phyloP scores from a whole-genome alignment of 345 rosid species.

The Corchorus capsularis region DNA sequence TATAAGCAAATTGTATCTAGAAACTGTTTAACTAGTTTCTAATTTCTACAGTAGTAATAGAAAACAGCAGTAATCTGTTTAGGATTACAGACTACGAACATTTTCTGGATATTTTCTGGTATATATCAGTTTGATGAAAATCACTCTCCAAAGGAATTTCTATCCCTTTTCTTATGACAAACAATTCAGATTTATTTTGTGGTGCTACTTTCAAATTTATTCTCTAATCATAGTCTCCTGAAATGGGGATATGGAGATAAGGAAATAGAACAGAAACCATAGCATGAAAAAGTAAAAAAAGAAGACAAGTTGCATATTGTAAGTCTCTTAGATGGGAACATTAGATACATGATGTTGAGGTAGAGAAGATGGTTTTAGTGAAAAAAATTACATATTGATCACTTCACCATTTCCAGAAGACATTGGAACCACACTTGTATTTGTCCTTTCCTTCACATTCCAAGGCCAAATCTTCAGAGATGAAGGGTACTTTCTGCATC shows the following conservation, averaged over 20 bases:
- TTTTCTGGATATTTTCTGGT: no score
- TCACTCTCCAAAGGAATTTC: no score
- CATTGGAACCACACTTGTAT: conserved; percentile 97
- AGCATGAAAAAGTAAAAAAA: not conserved
- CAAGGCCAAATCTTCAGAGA: conserved; percentile 76
- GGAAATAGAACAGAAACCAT: not conserved
- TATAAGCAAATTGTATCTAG: not conserved
- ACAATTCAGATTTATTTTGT: no score
- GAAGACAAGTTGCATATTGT: not conserved
- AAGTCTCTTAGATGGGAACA: conserved; percentile 23
- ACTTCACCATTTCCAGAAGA: conserved; percentile 97
- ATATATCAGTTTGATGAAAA: no score
- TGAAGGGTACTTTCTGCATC: conserved; percentile 90
- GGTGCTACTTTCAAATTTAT: not conserved
- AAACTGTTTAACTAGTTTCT: not conserved
- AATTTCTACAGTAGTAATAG: not conserved
- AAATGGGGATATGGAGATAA: not conserved
- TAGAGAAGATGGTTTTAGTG: conserved; percentile 9
- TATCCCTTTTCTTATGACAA: no score
- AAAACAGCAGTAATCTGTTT: not conserved
- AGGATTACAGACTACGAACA: not conserved
- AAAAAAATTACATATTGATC: conserved; percentile 17
- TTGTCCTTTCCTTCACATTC: conserved; percentile 98
- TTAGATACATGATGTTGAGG: conserved; percentile 42
- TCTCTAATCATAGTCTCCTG: not conserved